Evolutionary conservation across 78 protist species (phyloP).

Genomic region (Cavenderia fasciculata): DNA sequence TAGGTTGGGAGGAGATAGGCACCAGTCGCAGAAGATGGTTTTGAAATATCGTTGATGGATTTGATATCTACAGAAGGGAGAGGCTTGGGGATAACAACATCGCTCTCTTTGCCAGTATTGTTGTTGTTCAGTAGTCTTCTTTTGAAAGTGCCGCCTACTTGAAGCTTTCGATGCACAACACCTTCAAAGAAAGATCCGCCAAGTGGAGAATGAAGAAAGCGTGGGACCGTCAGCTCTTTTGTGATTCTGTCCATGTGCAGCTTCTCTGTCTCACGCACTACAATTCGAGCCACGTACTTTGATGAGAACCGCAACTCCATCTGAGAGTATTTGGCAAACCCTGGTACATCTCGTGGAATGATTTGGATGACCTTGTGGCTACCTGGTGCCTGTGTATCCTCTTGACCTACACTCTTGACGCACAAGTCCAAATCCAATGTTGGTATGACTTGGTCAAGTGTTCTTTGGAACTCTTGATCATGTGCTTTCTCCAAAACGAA

Average conservation of each 20-base stretch:
- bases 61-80: background rate
- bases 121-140: slow-evolving; percentile 3
- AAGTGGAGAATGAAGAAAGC: slow-evolving; percentile 27
- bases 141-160: background rate
- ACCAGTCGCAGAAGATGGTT: too few species aligned
- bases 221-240: background rate
- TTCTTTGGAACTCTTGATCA: background rate
- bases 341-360: slow-evolving; percentile 2
- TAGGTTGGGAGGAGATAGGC: background rate
- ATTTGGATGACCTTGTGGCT: slow-evolving; percentile 33
- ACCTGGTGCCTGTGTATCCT: slow-evolving; percentile 10
- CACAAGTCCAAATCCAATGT: background rate
- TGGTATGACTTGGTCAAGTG: background rate
- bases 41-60: background rate
- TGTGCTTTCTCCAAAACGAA: slow-evolving; percentile 29
- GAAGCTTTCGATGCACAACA: background rate
- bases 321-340: background rate
- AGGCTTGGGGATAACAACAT: background rate
- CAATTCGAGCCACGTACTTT: slow-evolving; percentile 28
- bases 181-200: slow-evolving; percentile 35
- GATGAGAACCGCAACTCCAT: slow-evolving; percentile 34
- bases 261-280: background rate
- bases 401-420: background rate
- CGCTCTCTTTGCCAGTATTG: too few species aligned
- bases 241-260: background rate